These are phyloP conservation scores for Candida glucosophila DNA, from an alignment of 1,139 yeast species.

Conservation along the genomic window DNA sequence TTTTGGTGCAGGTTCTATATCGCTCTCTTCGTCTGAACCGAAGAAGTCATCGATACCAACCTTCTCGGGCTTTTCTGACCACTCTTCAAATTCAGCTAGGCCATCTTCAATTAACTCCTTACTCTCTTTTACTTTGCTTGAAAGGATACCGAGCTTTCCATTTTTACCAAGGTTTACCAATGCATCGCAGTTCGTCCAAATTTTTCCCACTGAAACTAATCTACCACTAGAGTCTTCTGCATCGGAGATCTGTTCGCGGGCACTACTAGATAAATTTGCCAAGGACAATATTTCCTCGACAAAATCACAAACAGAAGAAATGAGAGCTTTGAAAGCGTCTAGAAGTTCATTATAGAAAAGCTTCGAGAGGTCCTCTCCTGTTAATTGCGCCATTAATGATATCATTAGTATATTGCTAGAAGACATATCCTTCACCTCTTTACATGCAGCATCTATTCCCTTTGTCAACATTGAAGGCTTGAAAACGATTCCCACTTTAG, in stretches of 20 bases:
- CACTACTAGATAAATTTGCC: too few species aligned
- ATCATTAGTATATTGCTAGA: constrained; percentile 36
- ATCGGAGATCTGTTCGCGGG: not conserved
- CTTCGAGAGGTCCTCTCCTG: constrained; percentile 25
- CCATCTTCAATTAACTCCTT: constrained; percentile 52
- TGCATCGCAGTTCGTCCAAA: constrained; percentile 55
- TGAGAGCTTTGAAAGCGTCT: constrained; percentile 17
- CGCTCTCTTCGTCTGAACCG: constrained; percentile 24
- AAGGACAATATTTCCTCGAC: constrained; percentile 16
- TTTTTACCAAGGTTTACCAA: constrained; percentile 28
- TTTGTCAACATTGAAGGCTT: constrained; percentile 43
- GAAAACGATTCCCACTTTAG: constrained; percentile 71
- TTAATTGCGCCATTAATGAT: constrained; percentile 39
- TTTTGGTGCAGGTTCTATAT: constrained; percentile 12
- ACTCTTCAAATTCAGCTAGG: constrained; percentile 53
- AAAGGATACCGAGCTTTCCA: constrained; percentile 47
- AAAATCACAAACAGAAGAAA: constrained; percentile 15
- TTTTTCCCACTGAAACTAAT: constrained; percentile 50
- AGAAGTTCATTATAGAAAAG: constrained; percentile 34
- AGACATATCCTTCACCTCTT: constrained; percentile 43
- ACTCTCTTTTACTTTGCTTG: constrained; percentile 35
- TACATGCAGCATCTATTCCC: constrained; percentile 41
- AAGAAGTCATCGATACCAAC: constrained; percentile 37
- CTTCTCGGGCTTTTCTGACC: constrained; percentile 53
- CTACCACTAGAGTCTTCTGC: constrained; percentile 24